Conservation (phyloP, 441 rosid genomes). For the Erodium trifolium region DNA sequence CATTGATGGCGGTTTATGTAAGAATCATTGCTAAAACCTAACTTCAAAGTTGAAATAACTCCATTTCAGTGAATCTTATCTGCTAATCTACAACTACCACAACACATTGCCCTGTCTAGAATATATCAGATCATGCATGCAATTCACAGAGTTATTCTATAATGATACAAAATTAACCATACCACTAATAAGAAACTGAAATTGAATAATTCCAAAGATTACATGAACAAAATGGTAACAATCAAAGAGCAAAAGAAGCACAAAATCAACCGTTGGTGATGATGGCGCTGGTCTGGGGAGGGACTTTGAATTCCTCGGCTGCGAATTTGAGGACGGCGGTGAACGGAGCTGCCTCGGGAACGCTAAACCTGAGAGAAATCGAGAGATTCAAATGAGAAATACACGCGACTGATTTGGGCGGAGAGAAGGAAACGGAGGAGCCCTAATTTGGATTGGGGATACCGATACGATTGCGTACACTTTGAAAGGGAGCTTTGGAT, state of each 20-base stretch:
- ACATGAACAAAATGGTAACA: no score
- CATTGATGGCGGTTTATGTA: not conserved
- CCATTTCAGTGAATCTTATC: not conserved
- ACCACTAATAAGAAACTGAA: no score
- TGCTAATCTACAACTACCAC: not conserved
- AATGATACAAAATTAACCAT: not conserved
- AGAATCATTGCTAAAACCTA: not conserved
- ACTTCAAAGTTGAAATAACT: not conserved
- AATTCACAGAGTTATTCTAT: not conserved
- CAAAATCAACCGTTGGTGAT: constrained; percentile 60
- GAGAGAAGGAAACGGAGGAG: no score
- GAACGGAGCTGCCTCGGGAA: constrained; percentile 91
- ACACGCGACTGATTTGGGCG: not conserved
- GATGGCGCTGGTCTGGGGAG: constrained; percentile 97
- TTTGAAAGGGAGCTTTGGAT: constrained; percentile 96
- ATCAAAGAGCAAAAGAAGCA: no score
- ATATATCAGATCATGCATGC: not conserved
- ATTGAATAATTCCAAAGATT: no score
- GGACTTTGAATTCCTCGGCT: constrained; percentile 94
- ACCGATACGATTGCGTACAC: constrained; percentile 36
- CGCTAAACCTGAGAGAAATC: constrained; percentile 59
- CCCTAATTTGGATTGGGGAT: not conserved
- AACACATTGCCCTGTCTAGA: not conserved
- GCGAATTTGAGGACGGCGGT: constrained; percentile 89
- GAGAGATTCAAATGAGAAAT: not conserved